Conservation (phyloP, 2,329 filamentous ascomycete species). For the Stachybotrys elegans region DNA sequence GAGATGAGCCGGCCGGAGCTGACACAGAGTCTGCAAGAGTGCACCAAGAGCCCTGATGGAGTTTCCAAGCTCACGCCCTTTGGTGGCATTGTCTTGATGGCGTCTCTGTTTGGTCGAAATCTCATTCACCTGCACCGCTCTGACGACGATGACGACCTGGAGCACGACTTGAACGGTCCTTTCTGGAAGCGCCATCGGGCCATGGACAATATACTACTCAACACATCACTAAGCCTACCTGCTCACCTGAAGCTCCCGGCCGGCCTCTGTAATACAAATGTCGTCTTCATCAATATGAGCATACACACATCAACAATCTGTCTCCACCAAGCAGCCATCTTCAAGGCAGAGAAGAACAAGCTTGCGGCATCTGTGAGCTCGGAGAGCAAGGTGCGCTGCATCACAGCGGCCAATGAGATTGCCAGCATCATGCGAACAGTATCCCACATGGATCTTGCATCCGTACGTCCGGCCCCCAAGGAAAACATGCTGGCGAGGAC, state of each 20-base stretch:
- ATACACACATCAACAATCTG: constrained; percentile 96
- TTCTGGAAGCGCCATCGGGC: constrained; percentile 93
- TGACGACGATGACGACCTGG: constrained; percentile 74
- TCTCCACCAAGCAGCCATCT: constrained; percentile 96
- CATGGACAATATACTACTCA: constrained; percentile 86
- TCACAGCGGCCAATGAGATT: constrained; percentile 90
- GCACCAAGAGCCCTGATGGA: constrained; percentile 62
- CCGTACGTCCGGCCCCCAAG: constrained; percentile 48
- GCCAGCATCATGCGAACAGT: constrained; percentile 94
- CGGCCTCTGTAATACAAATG: constrained; percentile 73
- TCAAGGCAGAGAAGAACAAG: constrained; percentile 88
- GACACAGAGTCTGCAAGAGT: constrained; percentile 64
- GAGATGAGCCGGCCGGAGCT: constrained; percentile 71
- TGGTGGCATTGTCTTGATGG: constrained; percentile 75
- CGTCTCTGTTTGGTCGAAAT: constrained; percentile 87
- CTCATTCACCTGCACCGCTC: constrained; percentile 87
- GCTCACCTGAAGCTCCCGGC: constrained; percentile 71
- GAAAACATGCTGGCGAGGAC: neutral
- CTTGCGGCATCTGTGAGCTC: constrained; percentile 71
- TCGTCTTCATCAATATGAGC: constrained; percentile 93
- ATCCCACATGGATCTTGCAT: constrained; percentile 79
- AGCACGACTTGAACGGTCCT: constrained; percentile 82
- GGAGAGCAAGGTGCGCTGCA: constrained; percentile 89
- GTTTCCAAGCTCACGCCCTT: constrained; percentile 70
- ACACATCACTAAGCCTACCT: constrained; percentile 80